Evolutionary conservation across 148 eudicot species (phyloP).

Genomic region (Cornus suecica): DNA sequence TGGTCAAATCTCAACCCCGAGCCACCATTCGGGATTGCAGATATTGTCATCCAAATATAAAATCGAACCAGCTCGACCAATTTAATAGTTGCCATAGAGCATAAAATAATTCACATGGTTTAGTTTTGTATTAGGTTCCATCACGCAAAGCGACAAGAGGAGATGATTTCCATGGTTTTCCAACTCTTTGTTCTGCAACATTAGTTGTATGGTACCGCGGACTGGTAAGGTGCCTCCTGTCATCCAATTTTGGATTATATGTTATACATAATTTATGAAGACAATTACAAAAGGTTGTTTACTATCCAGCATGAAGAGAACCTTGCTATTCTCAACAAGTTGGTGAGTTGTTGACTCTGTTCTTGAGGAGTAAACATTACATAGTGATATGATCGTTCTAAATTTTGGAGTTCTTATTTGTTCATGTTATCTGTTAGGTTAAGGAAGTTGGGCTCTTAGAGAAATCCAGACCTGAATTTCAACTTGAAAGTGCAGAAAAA

Average conservation of each 20-base stretch:
- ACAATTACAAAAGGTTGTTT: slow-evolving; percentile 7
- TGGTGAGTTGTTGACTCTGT: slow-evolving; percentile 35
- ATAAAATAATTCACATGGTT: neutral
- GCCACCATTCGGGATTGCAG: neutral
- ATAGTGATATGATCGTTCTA: neutral
- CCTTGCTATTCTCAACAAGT: slow-evolving; percentile 37
- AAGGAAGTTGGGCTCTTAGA: slow-evolving; percentile 27
- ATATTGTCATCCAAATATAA: neutral
- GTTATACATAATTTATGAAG: neutral
- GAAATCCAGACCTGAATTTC: slow-evolving; percentile 33
- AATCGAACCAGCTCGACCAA: neutral
- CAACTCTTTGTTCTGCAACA: slow-evolving; percentile 48
- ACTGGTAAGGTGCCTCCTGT: slow-evolving; percentile 34
- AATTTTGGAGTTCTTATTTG: neutral
- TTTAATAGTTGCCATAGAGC: neutral
- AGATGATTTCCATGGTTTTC: slow-evolving; percentile 38
- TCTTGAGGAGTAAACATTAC: neutral
- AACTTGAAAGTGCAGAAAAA: slow-evolving; percentile 28
- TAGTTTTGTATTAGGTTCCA: slow-evolving; percentile 27
- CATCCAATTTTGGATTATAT: neutral
- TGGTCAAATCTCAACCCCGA: neutral
- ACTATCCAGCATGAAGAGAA: slow-evolving; percentile 60
- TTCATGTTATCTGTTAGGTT: slow-evolving; percentile 29
- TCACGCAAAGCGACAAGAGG: slow-evolving; percentile 21
- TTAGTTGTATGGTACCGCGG: slow-evolving; percentile 49